Evolutionary conservation across 305 asterid genomes (phyloP).

Genomic region (Striga hermonthica): DNA sequence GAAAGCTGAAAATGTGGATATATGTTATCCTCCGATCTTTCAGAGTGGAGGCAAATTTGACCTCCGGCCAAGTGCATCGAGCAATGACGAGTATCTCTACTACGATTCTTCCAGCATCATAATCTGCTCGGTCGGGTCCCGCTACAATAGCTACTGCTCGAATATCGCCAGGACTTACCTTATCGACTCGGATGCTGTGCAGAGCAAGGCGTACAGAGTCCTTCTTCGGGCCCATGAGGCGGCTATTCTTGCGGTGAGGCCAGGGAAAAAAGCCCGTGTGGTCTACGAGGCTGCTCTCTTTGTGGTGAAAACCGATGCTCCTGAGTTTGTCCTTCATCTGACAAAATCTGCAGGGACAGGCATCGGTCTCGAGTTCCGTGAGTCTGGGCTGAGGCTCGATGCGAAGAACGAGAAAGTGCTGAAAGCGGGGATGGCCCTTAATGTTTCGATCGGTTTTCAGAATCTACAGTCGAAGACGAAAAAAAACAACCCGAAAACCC

Average conservation of each 20-base stretch:
- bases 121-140: conserved; percentile 71
- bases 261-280: conserved; percentile 52
- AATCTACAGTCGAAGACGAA: conserved; percentile 43
- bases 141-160: conserved; percentile 74
- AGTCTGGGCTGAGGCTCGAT: conserved; percentile 55
- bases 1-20: conserved; percentile 73
- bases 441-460: conserved; percentile 72
- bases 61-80: conserved; percentile 68
- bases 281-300: conserved; percentile 56
- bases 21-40: conserved; percentile 76
- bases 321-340: conserved; percentile 51
- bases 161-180: conserved; percentile 71
- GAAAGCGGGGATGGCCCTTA: conserved; percentile 67
- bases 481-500: conserved; percentile 41
- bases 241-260: conserved; percentile 59
- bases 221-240: conserved; percentile 75
- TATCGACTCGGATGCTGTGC: conserved; percentile 51
- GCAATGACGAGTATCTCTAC: conserved; percentile 56
- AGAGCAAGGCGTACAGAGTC: conserved; percentile 69
- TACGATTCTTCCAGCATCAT: conserved; percentile 63
- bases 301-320: conserved; percentile 63
- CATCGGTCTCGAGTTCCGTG: conserved; percentile 82
- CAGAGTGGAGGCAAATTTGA: conserved; percentile 78
- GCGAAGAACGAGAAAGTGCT: conserved; percentile 51
- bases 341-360: conserved; percentile 80